Evolutionary conservation across 179 eudicot species (phyloP).

Genomic region (Silene noctiflora): DNA sequence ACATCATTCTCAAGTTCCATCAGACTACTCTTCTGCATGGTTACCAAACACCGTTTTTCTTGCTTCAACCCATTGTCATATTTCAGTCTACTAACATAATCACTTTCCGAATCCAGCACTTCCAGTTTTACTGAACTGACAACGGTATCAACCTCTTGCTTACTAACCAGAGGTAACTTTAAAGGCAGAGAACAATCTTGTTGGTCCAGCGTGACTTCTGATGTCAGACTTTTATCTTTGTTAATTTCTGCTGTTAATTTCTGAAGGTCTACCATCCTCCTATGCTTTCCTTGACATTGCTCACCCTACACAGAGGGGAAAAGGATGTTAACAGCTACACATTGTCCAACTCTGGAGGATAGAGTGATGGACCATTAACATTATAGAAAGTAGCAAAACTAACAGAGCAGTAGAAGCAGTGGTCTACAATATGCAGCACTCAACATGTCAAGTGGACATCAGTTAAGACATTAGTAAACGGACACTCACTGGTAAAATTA

Average conservation of each 20-base stretch:
- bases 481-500: neutral
- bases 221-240: constrained; percentile 21
- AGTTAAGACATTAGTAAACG: neutral
- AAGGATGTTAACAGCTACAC: neutral
- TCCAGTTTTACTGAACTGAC: constrained; percentile 15
- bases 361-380: neutral
- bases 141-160: constrained; percentile 18
- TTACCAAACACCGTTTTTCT: constrained; percentile 24
- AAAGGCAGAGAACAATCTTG: constrained; percentile 20
- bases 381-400: neutral
- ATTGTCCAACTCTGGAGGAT: neutral
- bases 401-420: constrained; percentile 9
- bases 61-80: constrained; percentile 28
- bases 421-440: neutral
- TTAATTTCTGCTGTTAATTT: constrained; percentile 20
- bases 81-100: constrained; percentile 21
- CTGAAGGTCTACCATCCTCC: constrained; percentile 17
- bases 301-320: constrained; percentile 35
- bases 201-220: constrained; percentile 23
- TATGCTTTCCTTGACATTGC: constrained; percentile 23
- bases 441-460: neutral
- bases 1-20: constrained; percentile 30
- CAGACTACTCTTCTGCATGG: constrained; percentile 20
- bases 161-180: constrained; percentile 15
- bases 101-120: constrained; percentile 19